A percentile compares a stretch with the other conserved stretches of the same genome.
phyloP scores from a whole-genome alignment of 768 basidiomycete species.

The Ramaria sp. region DNA sequence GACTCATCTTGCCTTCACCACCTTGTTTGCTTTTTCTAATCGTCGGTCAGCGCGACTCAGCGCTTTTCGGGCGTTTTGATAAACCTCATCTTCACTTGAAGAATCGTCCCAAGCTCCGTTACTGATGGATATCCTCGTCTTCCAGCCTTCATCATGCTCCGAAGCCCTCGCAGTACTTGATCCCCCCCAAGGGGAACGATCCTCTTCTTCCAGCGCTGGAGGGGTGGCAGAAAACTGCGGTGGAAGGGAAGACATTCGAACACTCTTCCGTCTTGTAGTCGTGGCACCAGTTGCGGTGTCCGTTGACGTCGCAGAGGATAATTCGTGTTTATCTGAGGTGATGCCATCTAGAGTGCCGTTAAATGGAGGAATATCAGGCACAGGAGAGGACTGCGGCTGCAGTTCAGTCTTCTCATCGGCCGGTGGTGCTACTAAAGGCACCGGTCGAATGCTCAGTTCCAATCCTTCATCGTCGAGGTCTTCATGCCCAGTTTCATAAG shows the following conservation, averaged over 20 bases:
- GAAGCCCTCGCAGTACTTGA: constrained; percentile 12
- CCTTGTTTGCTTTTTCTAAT: neutral
- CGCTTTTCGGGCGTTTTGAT: constrained; percentile 20
- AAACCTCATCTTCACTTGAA: constrained; percentile 55
- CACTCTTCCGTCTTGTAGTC: constrained; percentile 47
- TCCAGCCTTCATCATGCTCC: constrained; percentile 16
- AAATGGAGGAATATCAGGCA: neutral
- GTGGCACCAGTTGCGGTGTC: constrained; percentile 9
- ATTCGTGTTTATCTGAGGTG: neutral
- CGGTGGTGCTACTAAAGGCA: constrained; percentile 14
- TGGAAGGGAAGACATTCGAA: constrained; percentile 55
- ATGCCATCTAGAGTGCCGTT: too few species aligned
- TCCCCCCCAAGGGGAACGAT: constrained; percentile 6
- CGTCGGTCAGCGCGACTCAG: neutral
- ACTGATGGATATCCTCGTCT: constrained; percentile 11
- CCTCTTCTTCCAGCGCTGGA: constrained; percentile 39
- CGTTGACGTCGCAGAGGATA: constrained; percentile 15
- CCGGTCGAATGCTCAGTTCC: constrained; percentile 1
- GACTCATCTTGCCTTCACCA: neutral
- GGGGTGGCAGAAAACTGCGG: constrained; percentile 70
- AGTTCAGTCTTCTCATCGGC: constrained; percentile 9
- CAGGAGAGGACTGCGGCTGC: neutral
- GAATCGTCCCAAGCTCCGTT: constrained; percentile 47
- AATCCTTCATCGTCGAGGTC: constrained; percentile 24
- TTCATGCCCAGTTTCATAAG: constrained; percentile 60